Base-by-base conservation (phyloP, 148 eudicot species). In the Talinum fruticosum region DNA sequence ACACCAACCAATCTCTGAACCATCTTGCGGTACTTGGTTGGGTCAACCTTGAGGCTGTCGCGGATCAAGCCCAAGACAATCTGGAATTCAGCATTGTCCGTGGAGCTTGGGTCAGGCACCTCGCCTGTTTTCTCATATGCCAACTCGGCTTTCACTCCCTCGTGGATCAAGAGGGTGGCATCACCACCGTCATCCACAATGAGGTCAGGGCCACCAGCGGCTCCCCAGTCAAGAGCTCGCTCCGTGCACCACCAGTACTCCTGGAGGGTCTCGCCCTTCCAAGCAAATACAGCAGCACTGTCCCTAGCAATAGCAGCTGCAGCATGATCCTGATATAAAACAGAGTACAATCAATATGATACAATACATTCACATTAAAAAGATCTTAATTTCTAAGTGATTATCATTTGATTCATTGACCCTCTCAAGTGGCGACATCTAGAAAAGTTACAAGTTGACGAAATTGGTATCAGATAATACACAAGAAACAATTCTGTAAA, bases 181-280 rank as follows among this genome's bases (percentile, higher is more conserved):
- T 96, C 99, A 30, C 99, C 99, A 38, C 99, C 99, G 51, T 96
- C 99, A 38, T 96, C 99, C 29, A 96, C 99, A 59, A 96, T 91
- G 47, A 96, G 84, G 82, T 96, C 99, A 6, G 99, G 99, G 2
- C 97, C 97, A 54, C 97, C 99, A 24, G 74, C 89, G 0, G 94
- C 87, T 6, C 99, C 99, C 97, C 99, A 93, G 76, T 95, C 99
- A n/a, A 95, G 89, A 24, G 99, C 92, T 45, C 97, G 73, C 89
- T 95, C 97, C 0, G 97, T 93, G 82, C 99, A 96, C 99, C 99
- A 96, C 99, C 97, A 96, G 89, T 93, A 93, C 86, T 96, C 99
- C 83, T 93, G 97, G 30, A 95, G 86, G 67, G 99, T 96, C 88
- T 93, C 94, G 24, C 99, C 99, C 86, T 96, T 96, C 99, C 99